These are phyloP conservation scores for Fonsecaea nubica DNA, from an alignment of 2,329 filamentous ascomycete genomes.

Conservation along the genomic window DNA sequence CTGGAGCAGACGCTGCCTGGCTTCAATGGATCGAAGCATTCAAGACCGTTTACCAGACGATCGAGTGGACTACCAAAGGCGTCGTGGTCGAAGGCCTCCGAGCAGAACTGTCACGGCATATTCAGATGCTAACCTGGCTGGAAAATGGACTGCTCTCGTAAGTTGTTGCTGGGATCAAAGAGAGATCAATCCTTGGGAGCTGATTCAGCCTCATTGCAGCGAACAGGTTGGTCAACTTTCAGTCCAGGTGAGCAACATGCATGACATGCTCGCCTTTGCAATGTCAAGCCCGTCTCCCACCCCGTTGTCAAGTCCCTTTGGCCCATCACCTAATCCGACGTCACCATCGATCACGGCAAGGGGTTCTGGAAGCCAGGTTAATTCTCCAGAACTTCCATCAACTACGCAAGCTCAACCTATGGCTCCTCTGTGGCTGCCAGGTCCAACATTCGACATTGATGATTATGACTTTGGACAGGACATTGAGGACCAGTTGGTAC, in stretches of 20 bases:
- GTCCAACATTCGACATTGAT: slow-evolving; percentile 14
- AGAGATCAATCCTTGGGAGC: not conserved
- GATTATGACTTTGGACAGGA: slow-evolving; percentile 9
- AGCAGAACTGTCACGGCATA: slow-evolving; percentile 15
- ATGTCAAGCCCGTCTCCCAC: slow-evolving; percentile 17
- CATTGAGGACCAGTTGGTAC: slow-evolving; percentile 11
- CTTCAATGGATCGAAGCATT: slow-evolving; percentile 22
- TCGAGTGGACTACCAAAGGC: slow-evolving; percentile 23
- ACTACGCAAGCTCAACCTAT: slow-evolving; percentile 8
- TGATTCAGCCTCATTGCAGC: not conserved
- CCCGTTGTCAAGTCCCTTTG: slow-evolving; percentile 16
- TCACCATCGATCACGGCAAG: not conserved
- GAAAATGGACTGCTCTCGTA: slow-evolving; percentile 16
- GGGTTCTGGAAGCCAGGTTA: slow-evolving; percentile 2
- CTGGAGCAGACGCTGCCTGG: slow-evolving; percentile 12
- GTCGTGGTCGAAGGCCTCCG: slow-evolving; percentile 19
- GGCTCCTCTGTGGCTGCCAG: slow-evolving; percentile 11
- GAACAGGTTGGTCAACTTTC: slow-evolving; percentile 18
- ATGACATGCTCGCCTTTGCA: slow-evolving; percentile 16
- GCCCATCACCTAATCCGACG: slow-evolving; percentile 10
- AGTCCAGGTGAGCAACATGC: slow-evolving; percentile 9
- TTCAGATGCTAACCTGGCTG: slow-evolving; percentile 21
- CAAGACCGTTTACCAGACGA: slow-evolving; percentile 21
- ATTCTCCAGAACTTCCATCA: slow-evolving; percentile 5
- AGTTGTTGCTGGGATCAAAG: not conserved